A percentile compares a stretch with the other conserved stretches of the same genome.
Evolutionary conservation across 257 asterid species (phyloP).

Genomic region (Verbena officinalis): DNA sequence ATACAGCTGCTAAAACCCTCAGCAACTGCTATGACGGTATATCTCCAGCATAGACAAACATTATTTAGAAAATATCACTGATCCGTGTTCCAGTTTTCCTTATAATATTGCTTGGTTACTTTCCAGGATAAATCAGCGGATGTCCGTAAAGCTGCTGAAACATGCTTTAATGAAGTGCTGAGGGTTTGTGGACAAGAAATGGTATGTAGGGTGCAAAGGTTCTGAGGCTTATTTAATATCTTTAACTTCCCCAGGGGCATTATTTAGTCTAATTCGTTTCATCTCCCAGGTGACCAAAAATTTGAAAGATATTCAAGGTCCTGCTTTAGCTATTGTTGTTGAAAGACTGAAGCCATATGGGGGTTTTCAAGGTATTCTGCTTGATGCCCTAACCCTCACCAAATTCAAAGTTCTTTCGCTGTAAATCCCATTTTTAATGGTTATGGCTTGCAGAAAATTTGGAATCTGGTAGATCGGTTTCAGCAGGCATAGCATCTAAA

Average conservation of each 20-base stretch:
- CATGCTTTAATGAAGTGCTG: slow-evolving; percentile 81
- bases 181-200: slow-evolving; percentile 92
- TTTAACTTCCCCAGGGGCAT: not conserved
- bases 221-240: slow-evolving; percentile 21
- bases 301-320: slow-evolving; percentile 89
- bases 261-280: slow-evolving; percentile 6
- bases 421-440: slow-evolving; percentile 13
- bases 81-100: slow-evolving; percentile 6
- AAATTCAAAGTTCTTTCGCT: slow-evolving; percentile 5
- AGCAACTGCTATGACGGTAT: slow-evolving; percentile 96
- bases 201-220: slow-evolving; percentile 48
- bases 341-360: slow-evolving; percentile 81
- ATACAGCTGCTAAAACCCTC: slow-evolving; percentile 81
- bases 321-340: slow-evolving; percentile 90
- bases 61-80: not conserved
- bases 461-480: slow-evolving; percentile 63
- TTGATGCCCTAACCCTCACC: not conserved
- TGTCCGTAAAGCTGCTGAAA: slow-evolving; percentile 98
- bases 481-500: slow-evolving; percentile 61
- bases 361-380: slow-evolving; percentile 57
- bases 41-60: not conserved
- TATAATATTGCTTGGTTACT: slow-evolving; percentile 24
- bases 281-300: slow-evolving; percentile 76
- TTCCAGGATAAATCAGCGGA: slow-evolving; percentile 96
- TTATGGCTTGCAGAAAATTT: slow-evolving; percentile 50